Conservation (phyloP, 2,329 filamentous ascomycete genomes). For the Ambrosiella xylebori region DNA sequence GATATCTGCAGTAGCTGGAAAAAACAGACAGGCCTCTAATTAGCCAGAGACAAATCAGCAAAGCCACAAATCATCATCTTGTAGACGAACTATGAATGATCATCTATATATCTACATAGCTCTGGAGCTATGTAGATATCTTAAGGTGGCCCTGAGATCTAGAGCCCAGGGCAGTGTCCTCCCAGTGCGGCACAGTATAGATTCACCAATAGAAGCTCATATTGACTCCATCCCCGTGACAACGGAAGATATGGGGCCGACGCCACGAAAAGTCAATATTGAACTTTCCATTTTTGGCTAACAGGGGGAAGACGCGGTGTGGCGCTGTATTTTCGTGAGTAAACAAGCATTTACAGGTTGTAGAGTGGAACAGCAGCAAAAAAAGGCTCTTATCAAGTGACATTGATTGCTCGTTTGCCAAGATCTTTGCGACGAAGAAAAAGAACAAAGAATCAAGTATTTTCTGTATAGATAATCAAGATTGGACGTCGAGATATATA, state of each 20-base stretch:
- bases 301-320: background rate
- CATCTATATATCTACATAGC: no score
- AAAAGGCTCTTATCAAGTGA: no score
- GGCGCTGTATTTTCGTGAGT: background rate
- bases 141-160: no score
- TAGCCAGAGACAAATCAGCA: background rate
- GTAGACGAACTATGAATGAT: no score
- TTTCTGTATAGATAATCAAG: no score
- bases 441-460: no score
- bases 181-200: background rate
- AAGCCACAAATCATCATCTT: background rate
- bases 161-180: no score
- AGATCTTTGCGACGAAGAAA: no score
- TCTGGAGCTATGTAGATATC: no score
- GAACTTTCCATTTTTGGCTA: background rate
- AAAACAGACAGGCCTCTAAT: background rate
- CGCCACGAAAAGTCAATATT: background rate
- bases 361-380: background rate
- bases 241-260: background rate
- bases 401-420: no score
- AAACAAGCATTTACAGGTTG: background rate
- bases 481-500: no score
- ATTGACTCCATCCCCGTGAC: background rate
- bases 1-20: background rate
- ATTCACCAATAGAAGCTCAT: background rate